A percentile compares a stretch with the other conserved stretches of the same genome.
These are phyloP conservation scores for Suillus spraguei DNA, from an alignment of 768 basidiomycete genomes.

Conservation along the genomic window DNA sequence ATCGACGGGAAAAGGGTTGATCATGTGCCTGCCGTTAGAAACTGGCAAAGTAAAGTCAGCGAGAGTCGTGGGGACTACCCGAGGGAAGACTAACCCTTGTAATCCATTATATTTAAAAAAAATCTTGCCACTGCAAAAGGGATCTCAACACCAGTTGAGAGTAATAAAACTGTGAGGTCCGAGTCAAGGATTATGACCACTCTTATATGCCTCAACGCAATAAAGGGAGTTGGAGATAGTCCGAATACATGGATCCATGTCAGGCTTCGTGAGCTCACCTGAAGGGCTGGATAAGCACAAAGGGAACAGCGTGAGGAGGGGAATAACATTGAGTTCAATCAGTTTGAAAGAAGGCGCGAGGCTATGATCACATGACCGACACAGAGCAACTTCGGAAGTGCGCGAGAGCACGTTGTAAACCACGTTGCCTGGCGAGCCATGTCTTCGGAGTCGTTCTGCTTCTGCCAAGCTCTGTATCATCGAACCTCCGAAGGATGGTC, in stretches of 20 bases:
- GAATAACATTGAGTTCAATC: neutral
- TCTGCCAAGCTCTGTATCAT: neutral
- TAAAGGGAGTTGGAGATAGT: conserved; percentile 4
- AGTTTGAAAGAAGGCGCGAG: conserved; percentile 6
- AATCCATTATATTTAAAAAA: neutral
- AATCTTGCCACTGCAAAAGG: neutral
- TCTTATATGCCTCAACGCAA: conserved; percentile 2
- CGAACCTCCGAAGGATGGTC: neutral
- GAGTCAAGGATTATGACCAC: neutral
- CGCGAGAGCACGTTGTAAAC: conserved; percentile 27
- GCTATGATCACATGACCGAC: conserved; percentile 20
- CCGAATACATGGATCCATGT: neutral
- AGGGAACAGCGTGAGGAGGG: conserved; percentile 12
- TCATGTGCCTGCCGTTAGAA: neutral
- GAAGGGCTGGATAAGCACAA: conserved; percentile 25
- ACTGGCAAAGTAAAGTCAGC: neutral
- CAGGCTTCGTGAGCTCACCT: conserved; percentile 2
- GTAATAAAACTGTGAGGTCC: neutral
- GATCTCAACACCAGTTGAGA: neutral
- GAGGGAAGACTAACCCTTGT: neutral
- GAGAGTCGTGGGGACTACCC: neutral
- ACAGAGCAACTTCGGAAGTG: conserved; percentile 29
- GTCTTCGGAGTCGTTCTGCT: neutral
- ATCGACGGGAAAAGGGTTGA: neutral
- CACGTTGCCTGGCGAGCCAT: neutral